Base-by-base conservation (phyloP, 169 alveolate species). In the Plasmodium chabaudi region DNA sequence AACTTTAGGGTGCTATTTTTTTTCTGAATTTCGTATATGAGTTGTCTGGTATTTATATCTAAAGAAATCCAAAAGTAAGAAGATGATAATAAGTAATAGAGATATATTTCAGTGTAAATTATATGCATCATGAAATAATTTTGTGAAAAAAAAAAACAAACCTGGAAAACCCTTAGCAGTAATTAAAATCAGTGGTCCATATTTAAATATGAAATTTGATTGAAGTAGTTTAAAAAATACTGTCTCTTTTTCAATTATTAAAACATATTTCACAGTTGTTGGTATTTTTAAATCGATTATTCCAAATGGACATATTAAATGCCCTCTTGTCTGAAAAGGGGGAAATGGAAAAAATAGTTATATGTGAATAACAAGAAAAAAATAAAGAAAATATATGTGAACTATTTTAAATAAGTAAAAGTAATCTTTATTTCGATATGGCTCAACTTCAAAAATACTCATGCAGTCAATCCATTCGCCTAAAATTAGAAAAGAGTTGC, bases 191-290 rank as follows among this genome's bases (percentile, higher is more conserved):
- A 61, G 53, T 34, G 89, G 89, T 4, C 89, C 89, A 39, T 79
- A 79, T 49, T 64, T 79, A 5, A 47, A 60, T 63, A 92, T 64
- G 47, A 89, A 74, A 69, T 75, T 73, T 17, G 87, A 89, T 51
- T 72, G 87, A 23, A 92, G 84, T 25, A 92, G 55, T 53, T 87
- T 70, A 75, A 57, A 74, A 87, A 72, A 92, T 7, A 92, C 67
- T 0, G 94, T 92, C 25, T 92, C 94, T 72, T 92, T 92, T 69
- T 92, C 94, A 27, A 92, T 77, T 47, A 92, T 89, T 71, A 88
- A 47, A 56, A 69, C 75, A 61, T 88, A 88, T 51, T 88, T 53
- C 5, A 89, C 90, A 17, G 84, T 86, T 39, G 88, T 89, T 17
- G 90, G 64, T 46, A 93, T 68, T 44, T 34, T 39, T 56, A 92